Evolutionary conservation across 805 yeast genomes (phyloP), one percentile per base, ranked within the genome.

Genomic region (Brettanomyces sp.): DNA sequence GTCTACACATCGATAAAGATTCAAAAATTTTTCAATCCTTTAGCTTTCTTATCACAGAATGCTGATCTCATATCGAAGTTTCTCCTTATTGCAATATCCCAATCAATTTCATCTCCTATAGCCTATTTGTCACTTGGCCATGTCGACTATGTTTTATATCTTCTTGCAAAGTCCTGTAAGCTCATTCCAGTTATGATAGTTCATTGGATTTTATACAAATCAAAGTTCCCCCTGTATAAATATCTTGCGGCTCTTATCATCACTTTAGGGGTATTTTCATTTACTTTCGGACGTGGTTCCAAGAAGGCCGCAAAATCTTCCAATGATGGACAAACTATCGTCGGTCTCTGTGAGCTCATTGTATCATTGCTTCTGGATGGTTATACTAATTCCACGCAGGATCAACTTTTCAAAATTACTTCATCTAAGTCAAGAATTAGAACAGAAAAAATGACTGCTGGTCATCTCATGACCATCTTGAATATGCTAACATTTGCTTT

Each of bases 181-280:
- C 72, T 93, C 62, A 78, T 93, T 22, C 99, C 99, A 0, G 95
- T 91, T n/a, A 80, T 93, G 83, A 59, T 85, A 33, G 85, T 93
- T 3, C 96, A 89, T 57, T 66, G 82, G 47, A 53, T 79, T 13
- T 55, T 86, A 11, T 91, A 89, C 65, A 72, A 83, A 39, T 77
- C 85, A 4, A 66, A 64, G 45, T 91, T 87, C 62, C 89, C 96
- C 0, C 45, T 63, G 2, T 79, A 82, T 65, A 93, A 93, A 64
- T 85, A 85, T 59, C 49, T 76, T 13, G 95, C 91, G 18, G 96
- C 95, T 0, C 51, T 68, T 0, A 57, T 75, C n/a, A 91, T 93
- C 22, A 90, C 97, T 1, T 44, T 67, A 0, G 99, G 99, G 2
- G 97, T 93, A 11, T 71, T 78, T 2, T 49, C 85, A 4, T 93